Base-by-base conservation (phyloP, 768 basidiomycete genomes). In the Inosperma sp. region DNA sequence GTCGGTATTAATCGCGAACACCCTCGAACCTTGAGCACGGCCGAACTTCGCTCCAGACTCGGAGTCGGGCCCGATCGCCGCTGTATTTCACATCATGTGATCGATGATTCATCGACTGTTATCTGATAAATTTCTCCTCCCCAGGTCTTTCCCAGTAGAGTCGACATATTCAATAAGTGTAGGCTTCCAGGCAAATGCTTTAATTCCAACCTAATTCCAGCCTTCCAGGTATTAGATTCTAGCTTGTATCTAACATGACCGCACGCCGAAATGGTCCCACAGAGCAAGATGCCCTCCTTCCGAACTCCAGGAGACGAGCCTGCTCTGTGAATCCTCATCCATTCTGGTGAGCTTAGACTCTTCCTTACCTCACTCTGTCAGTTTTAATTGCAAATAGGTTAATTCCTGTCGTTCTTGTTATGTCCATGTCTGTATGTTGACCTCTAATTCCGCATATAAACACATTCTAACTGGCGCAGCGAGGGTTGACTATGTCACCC, bases 401-500 rank as follows among this genome's bases (percentile, higher is more conserved):
- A 34, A 80, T 86, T 37, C 87, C 88, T 3, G 81, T 88, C 35
- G 82, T 82, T 5, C 65, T 90, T 31, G 66, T 75, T 9, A 76
- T 81, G 45, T 81, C 84, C 22, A 74, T 89, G 61, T 80, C 84
- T 60, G 88, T 88, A 59, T 54, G 78, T 71, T 35, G 31, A 45
- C 4, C 14, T 40, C 22, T 9, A 12, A 12, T 30, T 49, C 21
- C 50, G 19, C 19, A 51, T 44, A 52, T 46, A 55, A 54, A 56
- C 19, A 55, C 22, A 30, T 25, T 35, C 27, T 12, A 19, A 42
- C 21, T 12, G 16, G 6, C 44, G 6, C 55, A 90, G 88, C 84
- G 88, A 21, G 87, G 88, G 27, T 82, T 90, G 69, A 89, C 87
- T 1, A 73, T 86, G 65, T 82, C 86, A 30, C 83, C 87, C 9